These are phyloP conservation scores for Podospora australis DNA, from an alignment of 495 filamentous ascomycete species.

Conservation along the genomic window DNA sequence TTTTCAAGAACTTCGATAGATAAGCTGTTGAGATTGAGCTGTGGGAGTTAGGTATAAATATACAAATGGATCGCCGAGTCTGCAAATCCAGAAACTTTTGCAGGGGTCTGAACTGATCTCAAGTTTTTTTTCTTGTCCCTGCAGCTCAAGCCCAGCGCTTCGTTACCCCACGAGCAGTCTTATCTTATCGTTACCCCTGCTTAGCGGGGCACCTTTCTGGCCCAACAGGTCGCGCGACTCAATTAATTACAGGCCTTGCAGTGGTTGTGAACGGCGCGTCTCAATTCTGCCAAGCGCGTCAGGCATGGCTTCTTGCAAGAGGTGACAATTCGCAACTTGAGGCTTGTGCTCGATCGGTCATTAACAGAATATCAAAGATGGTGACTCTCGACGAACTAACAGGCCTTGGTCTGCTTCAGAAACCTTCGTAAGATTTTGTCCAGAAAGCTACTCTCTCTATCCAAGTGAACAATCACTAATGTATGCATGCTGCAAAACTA, in stretches of 20 bases:
- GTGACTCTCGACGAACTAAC: slow-evolving; percentile 27
- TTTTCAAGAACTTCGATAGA: too few relatives aligned
- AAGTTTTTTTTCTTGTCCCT: slow-evolving; percentile 25
- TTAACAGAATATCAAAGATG: slow-evolving; percentile 12
- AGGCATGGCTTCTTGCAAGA: neutral
- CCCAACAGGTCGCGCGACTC: slow-evolving; percentile 2
- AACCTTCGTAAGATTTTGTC: slow-evolving; percentile 23
- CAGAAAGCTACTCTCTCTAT: too few relatives aligned
- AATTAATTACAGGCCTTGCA: slow-evolving; percentile 4
- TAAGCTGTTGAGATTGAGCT: too few relatives aligned
- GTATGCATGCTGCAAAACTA: neutral
- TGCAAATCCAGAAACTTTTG: neutral
- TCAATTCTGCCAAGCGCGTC: slow-evolving; percentile 10
- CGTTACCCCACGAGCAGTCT: slow-evolving; percentile 20
- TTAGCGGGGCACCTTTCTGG: slow-evolving; percentile 16
- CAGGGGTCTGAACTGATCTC: slow-evolving; percentile 12
- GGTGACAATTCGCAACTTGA: neutral
- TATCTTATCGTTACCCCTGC: slow-evolving; percentile 26
- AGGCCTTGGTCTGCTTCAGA: slow-evolving; percentile 22
- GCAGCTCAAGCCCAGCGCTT: slow-evolving; percentile 8
- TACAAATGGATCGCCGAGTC: too few relatives aligned
- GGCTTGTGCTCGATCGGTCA: neutral
- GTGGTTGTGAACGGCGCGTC: slow-evolving; percentile 12
- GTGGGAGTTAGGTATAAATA: too few relatives aligned
- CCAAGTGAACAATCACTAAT: neutral